Evolutionary conservation across 805 yeast genomes (phyloP), one percentile per base, ranked within the genome.

Genomic region (Ascoidea asiatica): DNA sequence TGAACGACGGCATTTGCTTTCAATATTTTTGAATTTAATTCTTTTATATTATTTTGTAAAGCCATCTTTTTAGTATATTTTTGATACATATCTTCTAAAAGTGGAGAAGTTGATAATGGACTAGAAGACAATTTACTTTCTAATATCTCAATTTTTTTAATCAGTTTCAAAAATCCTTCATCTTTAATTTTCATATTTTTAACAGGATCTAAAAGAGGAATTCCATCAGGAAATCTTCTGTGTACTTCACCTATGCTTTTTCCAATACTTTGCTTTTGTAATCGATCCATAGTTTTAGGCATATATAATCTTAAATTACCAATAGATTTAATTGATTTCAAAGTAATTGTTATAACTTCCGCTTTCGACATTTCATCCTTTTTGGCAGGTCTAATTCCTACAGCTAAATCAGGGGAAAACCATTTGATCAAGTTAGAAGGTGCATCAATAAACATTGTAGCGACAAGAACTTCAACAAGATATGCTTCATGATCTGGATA

Each of bases 1-100:
- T 92, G 98, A 52, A 90, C 80, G 17, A 92, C 88, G 0, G 97
- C 83, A 57, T 85, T 88, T 0, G 95, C 92, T 48, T 87, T 90
- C 39, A 70, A 64, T 37, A 90, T 81, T 57, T 83, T 79, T 21
- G 71, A 72, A 52, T 77, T 77, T 37, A 82, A 59, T 4, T 63
- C 62, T 52, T 77, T 77, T 43, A 85, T 77, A 45, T 79, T 72
- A 13, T 66, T 66, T 46, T 72, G 75, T 38, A 87, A 55, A 0
- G 71, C 70, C 49, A 82, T 77, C 61, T 88, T 89, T 21, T 67
- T 62, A 15, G 76, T 63, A 57, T 81, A 94, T 50, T 75, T 63
- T 7, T 73, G 73, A 59, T 83, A 89, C 22, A 83, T 58, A 41
- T 74, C 82, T 21, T 66, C 61, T 44, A 87, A 66, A 49, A 78